Evolutionary conservation across 768 basidiomycete species (phyloP).

Genomic region (Floccularia luteovirens): DNA sequence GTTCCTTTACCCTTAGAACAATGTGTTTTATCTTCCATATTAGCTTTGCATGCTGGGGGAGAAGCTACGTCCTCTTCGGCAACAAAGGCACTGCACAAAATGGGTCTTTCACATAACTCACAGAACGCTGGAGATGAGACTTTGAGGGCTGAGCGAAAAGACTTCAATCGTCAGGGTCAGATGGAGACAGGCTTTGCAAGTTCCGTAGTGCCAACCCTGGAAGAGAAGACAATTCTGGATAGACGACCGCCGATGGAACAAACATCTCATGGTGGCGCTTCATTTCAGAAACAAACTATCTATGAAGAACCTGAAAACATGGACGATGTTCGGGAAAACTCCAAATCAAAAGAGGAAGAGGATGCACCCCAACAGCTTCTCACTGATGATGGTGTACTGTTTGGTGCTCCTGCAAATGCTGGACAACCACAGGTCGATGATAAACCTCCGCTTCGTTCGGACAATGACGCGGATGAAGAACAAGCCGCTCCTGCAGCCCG

Average conservation of each 20-base stretch:
- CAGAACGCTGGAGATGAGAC: constrained; percentile 31
- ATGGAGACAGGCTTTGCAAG: constrained; percentile 51
- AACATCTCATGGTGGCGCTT: background rate
- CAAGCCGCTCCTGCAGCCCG: constrained; percentile 39
- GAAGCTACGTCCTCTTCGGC: constrained; percentile 27
- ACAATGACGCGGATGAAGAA: constrained; percentile 35
- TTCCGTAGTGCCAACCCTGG: constrained; percentile 58
- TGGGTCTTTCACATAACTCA: constrained; percentile 31
- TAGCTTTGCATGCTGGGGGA: constrained; percentile 32
- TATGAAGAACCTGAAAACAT: constrained; percentile 19
- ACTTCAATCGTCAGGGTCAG: constrained; percentile 42
- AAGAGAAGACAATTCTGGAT: constrained; percentile 58
- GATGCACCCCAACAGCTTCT: constrained; percentile 20
- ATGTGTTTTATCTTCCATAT: background rate
- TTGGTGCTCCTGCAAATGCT: constrained; percentile 50
- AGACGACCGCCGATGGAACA: constrained; percentile 17
- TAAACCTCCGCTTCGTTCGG: constrained; percentile 38
- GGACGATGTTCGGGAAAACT: no score
- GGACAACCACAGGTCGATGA: constrained; percentile 31
- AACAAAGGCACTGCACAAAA: constrained; percentile 29
- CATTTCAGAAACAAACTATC: background rate
- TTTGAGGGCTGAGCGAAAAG: constrained; percentile 42
- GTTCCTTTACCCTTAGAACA: background rate
- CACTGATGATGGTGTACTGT: constrained; percentile 34
- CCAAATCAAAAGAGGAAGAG: constrained; percentile 1